Percentiles rank a stretch among this genome's conserved stretches.
phyloP scores from a whole-genome alignment of 2,329 filamentous ascomycete species.

The Epichloe elymi region DNA sequence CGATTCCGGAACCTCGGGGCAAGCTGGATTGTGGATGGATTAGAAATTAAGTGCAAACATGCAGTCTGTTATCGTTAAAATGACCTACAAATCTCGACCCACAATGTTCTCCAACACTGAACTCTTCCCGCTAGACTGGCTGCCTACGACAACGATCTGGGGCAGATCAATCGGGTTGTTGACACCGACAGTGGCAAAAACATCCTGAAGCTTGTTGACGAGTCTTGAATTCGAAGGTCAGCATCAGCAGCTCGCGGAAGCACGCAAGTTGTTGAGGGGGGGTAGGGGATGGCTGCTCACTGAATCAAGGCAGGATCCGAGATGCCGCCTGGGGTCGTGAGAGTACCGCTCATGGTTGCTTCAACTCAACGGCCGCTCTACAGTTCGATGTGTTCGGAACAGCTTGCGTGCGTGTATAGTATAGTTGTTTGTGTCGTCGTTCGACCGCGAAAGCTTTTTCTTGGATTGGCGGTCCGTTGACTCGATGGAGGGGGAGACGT shows the following conservation, averaged over 20 bases:
- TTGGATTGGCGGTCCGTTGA: constrained; percentile 1
- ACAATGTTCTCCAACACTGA: constrained; percentile 98
- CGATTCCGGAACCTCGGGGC: constrained; percentile 93
- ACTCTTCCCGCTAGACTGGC: constrained; percentile 98
- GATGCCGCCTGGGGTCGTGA: constrained; percentile 42
- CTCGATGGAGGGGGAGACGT: constrained; percentile 3
- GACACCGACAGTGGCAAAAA: constrained; percentile 94
- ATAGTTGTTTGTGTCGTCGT: not conserved
- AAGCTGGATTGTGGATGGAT: constrained; percentile 43
- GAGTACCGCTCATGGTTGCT: constrained; percentile 21
- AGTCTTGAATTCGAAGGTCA: constrained; percentile 36
- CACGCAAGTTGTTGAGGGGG: not conserved
- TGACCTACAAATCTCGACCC: constrained; percentile 86
- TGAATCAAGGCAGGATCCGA: constrained; percentile 55
- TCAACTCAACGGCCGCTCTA: constrained; percentile 4
- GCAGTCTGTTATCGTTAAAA: not conserved
- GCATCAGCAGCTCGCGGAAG: not conserved
- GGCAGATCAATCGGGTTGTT: constrained; percentile 99
- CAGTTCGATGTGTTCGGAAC: not conserved
- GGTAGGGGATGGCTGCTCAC: constrained; percentile 23
- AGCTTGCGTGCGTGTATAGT: not conserved
- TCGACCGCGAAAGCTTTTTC: not conserved
- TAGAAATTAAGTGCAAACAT: not conserved
- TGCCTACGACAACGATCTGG: constrained; percentile 95
- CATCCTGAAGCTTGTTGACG: constrained; percentile 99